phyloP scores from a whole-genome alignment of 1,284 basidiomycete genomes.

The Phellinidium pouzarii region DNA sequence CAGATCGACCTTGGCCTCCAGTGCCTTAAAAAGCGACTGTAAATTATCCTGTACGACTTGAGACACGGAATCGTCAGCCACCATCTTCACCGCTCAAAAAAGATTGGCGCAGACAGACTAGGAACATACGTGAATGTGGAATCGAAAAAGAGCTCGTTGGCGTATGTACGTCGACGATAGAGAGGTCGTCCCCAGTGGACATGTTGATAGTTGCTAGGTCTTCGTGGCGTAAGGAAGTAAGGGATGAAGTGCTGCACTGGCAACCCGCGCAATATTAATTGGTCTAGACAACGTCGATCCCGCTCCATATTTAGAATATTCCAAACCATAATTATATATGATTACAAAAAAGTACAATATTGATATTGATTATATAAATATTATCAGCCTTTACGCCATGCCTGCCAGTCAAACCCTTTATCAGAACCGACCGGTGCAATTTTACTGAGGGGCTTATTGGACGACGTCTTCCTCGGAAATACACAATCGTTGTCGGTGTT shows the following conservation, averaged over 20 bases:
- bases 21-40: constrained; percentile 44
- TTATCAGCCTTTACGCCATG: constrained; percentile 8
- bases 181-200: neutral
- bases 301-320: no score
- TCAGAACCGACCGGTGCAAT: neutral
- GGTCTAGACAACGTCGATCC: neutral
- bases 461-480: neutral
- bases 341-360: no score
- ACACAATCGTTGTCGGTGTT: neutral
- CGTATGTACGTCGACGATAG: constrained; percentile 65
- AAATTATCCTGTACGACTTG: constrained; percentile 65
- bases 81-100: constrained; percentile 4
- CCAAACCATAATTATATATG: no score
- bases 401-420: constrained; percentile 12
- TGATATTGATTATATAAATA: neutral
- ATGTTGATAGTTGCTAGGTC: no score
- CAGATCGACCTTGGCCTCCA: constrained; percentile 45
- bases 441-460: neutral
- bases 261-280: no score
- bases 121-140: constrained; percentile 57
- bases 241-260: no score
- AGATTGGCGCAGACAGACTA: neutral
- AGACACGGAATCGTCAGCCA: constrained; percentile 9
- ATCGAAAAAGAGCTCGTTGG: constrained; percentile 66
- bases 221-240: no score